Percentiles rank a stretch among this genome's conserved stretches.
Evolutionary conservation across 2,329 filamentous ascomycete species (phyloP).

Genomic region (Cercospora sp.): DNA sequence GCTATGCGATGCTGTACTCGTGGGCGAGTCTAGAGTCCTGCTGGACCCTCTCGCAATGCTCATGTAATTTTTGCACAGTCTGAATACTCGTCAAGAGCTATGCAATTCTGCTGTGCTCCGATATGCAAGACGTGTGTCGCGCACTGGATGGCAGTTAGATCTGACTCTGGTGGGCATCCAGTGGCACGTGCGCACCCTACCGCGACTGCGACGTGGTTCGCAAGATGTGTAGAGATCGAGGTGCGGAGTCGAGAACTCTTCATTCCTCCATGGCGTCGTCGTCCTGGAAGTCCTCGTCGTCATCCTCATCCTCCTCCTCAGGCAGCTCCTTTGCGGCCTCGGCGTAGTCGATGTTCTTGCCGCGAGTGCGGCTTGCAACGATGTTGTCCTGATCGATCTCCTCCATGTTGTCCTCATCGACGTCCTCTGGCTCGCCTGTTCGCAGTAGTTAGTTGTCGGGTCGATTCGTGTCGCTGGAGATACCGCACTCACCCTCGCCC

Average conservation of each 20-base stretch:
- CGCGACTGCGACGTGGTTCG: not conserved
- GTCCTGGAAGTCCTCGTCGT: conserved; percentile 68
- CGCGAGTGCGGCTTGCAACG: conserved; percentile 79
- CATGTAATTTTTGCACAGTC: conserved; percentile 6
- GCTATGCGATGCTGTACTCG: conserved; percentile 11
- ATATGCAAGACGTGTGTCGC: conserved; percentile 12
- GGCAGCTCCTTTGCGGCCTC: conserved; percentile 81
- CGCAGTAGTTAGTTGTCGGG: not conserved
- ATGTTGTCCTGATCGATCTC: conserved; percentile 92
- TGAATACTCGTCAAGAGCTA: conserved; percentile 9
- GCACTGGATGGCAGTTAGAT: not conserved
- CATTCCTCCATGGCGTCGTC: conserved; percentile 49
- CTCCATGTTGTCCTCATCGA: conserved; percentile 79
- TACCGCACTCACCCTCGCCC: conserved; percentile 17
- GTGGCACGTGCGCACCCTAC: not conserved
- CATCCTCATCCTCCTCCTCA: conserved; percentile 74
- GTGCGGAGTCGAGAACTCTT: not conserved
- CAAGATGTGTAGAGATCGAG: not conserved
- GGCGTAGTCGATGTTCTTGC: conserved; percentile 87
- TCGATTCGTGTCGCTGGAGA: not conserved
- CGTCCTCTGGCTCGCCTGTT: conserved; percentile 59
- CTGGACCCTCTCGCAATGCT: not conserved
- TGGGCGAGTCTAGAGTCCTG: not conserved
- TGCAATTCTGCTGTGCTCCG: conserved; percentile 4
- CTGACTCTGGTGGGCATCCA: not conserved